Percentiles rank a stretch among this genome's conserved stretches.
Evolutionary conservation across 768 basidiomycete genomes (phyloP).

Genomic region (Ephemerocybe angulata): DNA sequence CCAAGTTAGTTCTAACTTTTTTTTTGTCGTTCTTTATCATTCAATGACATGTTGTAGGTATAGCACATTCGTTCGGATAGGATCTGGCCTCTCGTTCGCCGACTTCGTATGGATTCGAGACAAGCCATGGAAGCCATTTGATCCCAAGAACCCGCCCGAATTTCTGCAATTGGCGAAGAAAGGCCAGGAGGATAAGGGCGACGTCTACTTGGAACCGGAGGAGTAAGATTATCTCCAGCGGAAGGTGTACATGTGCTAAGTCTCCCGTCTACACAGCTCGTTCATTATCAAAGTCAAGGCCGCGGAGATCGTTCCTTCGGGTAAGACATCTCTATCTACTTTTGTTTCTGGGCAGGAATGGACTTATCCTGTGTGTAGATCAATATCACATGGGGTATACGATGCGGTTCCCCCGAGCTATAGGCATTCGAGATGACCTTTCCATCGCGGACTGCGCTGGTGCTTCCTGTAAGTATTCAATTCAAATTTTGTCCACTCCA

Average conservation of each 20-base stretch:
- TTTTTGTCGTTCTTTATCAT: neutral
- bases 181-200: constrained; percentile 76
- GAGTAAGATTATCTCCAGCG: constrained; percentile 50
- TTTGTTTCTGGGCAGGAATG: constrained; percentile 1
- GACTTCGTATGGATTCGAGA: constrained; percentile 84
- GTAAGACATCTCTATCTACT: constrained; percentile 32
- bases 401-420: constrained; percentile 90
- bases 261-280: constrained; percentile 51
- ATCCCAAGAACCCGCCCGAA: constrained; percentile 65
- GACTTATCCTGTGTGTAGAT: constrained; percentile 41
- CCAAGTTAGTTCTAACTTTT: constrained; percentile 43
- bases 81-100: constrained; percentile 79
- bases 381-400: constrained; percentile 84
- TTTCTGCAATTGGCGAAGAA: constrained; percentile 64
- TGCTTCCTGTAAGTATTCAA: constrained; percentile 47
- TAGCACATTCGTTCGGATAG: constrained; percentile 84
- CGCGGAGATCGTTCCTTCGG: constrained; percentile 79
- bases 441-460: constrained; percentile 68
- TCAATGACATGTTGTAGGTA: constrained; percentile 48
- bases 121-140: constrained; percentile 82
- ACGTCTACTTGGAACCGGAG: constrained; percentile 85
- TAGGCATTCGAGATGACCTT: constrained; percentile 77
- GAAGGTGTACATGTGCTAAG: neutral
- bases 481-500: neutral
- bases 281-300: constrained; percentile 94